Evolutionary conservation across 73 alveolate genomes (phyloP).

Genomic region (Blepharisma stoltei): DNA sequence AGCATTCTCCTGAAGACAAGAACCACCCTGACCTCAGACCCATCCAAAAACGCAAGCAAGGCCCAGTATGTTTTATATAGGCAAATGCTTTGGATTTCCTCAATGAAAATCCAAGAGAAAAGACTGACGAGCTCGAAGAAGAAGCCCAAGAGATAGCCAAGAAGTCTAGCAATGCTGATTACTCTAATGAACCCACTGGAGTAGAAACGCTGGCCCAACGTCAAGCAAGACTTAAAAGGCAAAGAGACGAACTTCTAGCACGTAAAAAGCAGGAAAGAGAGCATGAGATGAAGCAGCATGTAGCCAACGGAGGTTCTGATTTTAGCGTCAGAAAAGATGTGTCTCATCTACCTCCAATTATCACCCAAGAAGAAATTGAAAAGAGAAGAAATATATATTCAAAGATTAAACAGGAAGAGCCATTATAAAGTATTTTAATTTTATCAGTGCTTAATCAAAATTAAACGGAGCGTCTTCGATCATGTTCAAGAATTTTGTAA

Average conservation of each 20-base stretch:
- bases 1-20: slow-evolving; percentile 31
- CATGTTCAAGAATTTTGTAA: neutral
- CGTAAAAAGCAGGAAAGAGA: slow-evolving; percentile 24
- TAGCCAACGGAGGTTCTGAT: slow-evolving; percentile 13
- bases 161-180: neutral
- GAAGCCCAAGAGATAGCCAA: neutral
- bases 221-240: slow-evolving; percentile 7
- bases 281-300: slow-evolving; percentile 5
- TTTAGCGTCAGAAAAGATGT: neutral
- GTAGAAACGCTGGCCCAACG: slow-evolving; percentile 26
- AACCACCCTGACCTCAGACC: neutral
- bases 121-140: slow-evolving; percentile 14
- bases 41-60: slow-evolving; percentile 21
- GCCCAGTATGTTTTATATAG: neutral
- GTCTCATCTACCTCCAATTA: neutral
- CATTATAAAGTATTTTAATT: too few relatives aligned
- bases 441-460: too few relatives aligned
- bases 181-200: neutral
- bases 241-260: slow-evolving; percentile 22
- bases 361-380: slow-evolving; percentile 11
- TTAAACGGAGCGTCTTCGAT: neutral
- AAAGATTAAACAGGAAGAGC: too few relatives aligned
- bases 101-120: neutral
- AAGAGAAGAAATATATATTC: neutral
- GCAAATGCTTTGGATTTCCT: too few relatives aligned